Base-by-base conservation (phyloP, 768 basidiomycete species). In the Mycena vulgaris region DNA sequence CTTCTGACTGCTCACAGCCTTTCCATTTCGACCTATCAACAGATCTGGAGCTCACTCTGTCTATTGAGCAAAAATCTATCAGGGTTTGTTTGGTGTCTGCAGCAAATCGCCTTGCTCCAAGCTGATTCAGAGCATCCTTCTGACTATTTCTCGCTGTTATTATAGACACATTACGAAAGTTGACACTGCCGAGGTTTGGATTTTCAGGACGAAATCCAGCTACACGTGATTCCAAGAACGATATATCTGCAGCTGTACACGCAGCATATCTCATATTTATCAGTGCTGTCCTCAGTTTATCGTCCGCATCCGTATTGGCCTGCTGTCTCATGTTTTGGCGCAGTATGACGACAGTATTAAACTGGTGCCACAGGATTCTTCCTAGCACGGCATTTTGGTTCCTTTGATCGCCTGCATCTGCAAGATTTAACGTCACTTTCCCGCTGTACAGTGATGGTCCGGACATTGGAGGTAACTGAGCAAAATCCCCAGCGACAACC, bases 211-310 rank as follows among this genome's bases (percentile, higher is more conserved):
- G 39, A 16, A 39, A 39, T 16, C 39, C 39, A 3, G 39, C 39
- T 16, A 39, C 39, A 3, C 39, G 7, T 3, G 39, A 9, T 16
- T 39, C 9, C 9, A 39, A 16, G 39, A 39, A 39, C 14, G 7
- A 8, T 8, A 39, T 39, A 16, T 39, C 39, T 39, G 7, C 7
- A 9, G 23, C 8, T 3, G 81, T 85, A 69, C 84, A 87, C 0
- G 79, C 69, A 21, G 77, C 78, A 66, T 83, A 85, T 28, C 80
- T 42, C 83, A 84, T 80, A 70, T 84, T 83, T 39, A 78, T 77
- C 0, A 85, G 55, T 0, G 79, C 79, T 1, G 56, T 74, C 35
- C 81, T 25, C 4, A 84, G 75, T 27, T 73, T 70, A 0, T 23
- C 40, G 74, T 84, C 81, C 0, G 74, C 68, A n/a, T 30, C 3